Evolutionary conservation across 2,329 filamentous ascomycete species (phyloP), one percentile per base, ranked within the genome.

Genomic region (Xylaria polymorpha): DNA sequence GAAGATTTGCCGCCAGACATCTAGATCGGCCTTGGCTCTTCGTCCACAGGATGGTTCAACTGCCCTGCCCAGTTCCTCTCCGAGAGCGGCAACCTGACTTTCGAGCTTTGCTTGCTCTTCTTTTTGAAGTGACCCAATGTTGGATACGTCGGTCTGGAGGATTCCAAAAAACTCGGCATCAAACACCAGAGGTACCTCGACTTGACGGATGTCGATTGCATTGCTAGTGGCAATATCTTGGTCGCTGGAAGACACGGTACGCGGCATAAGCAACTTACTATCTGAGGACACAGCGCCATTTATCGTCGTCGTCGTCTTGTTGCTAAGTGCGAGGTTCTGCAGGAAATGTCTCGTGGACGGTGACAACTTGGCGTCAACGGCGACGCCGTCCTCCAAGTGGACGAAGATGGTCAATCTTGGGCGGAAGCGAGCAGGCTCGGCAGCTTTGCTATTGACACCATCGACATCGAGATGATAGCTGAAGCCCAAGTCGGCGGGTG

Each of bases 91-190:
- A 61, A 97, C 91, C 68, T 93, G 86, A 4, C 79, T 77, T 55
- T 86, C 87, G 76, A 97, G 86, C 50, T 85, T 84, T 67, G 84
- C 82, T 74, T 91, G 86, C 77, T 97, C 92, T 51, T 86, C 81
- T 44, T 84, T 82, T 71, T 94, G 92, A 3, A 97, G 83, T 0
- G 83, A 83, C 71, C 93, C 92, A 3, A 97, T 83, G 53, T 87
- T 87, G 25, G 85, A 86, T 18, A 97, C 86, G 76, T 95, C 92
- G 51, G 84, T 87, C 74, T 92, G 89, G 8, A 97, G 85, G 48
- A 92, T 88, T 35, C 88, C 86, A 79, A 97, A 97, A 79, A 97
- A 97, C 76, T 94, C 88, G 22, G 86, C 85, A 75, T 96, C 93
- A 29, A 93, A 93, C 1, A 88, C 88, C 2, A 97, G 82, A 20